A percentile compares a stretch with the other conserved stretches of the same genome.
Conservation (phyloP, 257 asterid genomes). For the Pogostemon cablin region DNA sequence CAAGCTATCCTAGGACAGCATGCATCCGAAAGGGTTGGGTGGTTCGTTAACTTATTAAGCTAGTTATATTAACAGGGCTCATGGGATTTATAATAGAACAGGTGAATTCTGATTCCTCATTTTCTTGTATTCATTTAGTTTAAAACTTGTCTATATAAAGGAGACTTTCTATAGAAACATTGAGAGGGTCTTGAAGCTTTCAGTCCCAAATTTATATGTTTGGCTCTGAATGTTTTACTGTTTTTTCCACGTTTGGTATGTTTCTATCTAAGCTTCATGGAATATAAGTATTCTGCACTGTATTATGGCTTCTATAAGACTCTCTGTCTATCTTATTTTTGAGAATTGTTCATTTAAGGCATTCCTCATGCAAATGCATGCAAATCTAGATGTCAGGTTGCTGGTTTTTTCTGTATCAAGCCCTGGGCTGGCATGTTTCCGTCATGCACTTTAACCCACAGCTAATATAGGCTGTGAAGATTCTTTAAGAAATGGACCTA, state of each 20-base stretch:
- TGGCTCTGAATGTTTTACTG: constrained; percentile 99
- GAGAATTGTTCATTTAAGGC: constrained; percentile 4
- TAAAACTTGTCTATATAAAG: constrained; percentile 46
- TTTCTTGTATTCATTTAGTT: constrained; percentile 19
- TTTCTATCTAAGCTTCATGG: constrained; percentile 28
- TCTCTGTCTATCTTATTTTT: constrained; percentile 22
- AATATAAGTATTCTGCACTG: constrained; percentile 7
- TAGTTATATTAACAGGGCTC: constrained; percentile 84
- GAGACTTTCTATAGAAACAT: constrained; percentile 73
- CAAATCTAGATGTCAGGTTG: background rate
- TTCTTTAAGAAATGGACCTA: background rate
- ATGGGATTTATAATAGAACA: constrained; percentile 95
- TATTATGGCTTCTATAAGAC: background rate
- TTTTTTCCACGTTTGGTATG: constrained; percentile 95
- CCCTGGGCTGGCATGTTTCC: constrained; percentile 5
- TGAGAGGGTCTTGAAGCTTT: constrained; percentile 97
- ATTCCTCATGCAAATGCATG: constrained; percentile 3
- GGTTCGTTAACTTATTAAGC: constrained; percentile 80
- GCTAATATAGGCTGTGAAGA: constrained; percentile 5
- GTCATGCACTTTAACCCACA: constrained; percentile 7
- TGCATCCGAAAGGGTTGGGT: constrained; percentile 97
- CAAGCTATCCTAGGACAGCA: constrained; percentile 86
- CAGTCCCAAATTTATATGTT: constrained; percentile 92
- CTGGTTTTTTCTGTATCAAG: constrained; percentile 8
- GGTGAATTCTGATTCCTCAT: constrained; percentile 48